Conservation (phyloP, 2,329 filamentous ascomycete species). For the Kalmusia sp. region DNA sequence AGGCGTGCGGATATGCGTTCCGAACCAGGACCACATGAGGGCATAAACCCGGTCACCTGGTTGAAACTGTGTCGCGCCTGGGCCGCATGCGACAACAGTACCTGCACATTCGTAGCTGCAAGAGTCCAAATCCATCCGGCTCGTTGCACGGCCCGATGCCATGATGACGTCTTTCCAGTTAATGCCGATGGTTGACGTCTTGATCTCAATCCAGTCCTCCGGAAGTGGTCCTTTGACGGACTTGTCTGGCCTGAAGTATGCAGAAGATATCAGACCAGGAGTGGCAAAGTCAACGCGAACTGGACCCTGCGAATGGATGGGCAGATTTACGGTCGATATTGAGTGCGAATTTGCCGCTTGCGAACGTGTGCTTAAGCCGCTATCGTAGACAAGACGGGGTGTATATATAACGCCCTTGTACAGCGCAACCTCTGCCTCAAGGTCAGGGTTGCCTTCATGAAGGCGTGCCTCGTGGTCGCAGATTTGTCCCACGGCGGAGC, state of each 20-base stretch:
- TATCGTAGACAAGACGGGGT: background rate
- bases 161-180: slow-evolving; percentile 20
- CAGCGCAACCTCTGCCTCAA: background rate
- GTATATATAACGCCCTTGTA: background rate
- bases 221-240: slow-evolving; percentile 10
- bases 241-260: slow-evolving; percentile 17
- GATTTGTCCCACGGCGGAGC: background rate
- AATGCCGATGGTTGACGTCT: slow-evolving; percentile 13
- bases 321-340: background rate
- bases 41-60: slow-evolving; percentile 13
- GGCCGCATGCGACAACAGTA: too few species aligned
- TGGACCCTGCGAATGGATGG: too few species aligned
- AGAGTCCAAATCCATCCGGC: slow-evolving; percentile 12
- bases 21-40: background rate
- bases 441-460: background rate
- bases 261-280: slow-evolving; percentile 2
- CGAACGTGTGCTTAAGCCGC: background rate
- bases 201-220: slow-evolving; percentile 16
- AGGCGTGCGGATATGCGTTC: background rate
- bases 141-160: slow-evolving; percentile 14
- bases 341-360: background rate
- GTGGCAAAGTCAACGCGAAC: too few species aligned
- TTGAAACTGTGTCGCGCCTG: slow-evolving; percentile 5
- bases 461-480: background rate
- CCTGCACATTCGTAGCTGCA: slow-evolving; percentile 18